Percentiles rank a stretch among this genome's conserved stretches.
Conservation (phyloP, 345 rosid species). For the Boechera retrofracta region DNA sequence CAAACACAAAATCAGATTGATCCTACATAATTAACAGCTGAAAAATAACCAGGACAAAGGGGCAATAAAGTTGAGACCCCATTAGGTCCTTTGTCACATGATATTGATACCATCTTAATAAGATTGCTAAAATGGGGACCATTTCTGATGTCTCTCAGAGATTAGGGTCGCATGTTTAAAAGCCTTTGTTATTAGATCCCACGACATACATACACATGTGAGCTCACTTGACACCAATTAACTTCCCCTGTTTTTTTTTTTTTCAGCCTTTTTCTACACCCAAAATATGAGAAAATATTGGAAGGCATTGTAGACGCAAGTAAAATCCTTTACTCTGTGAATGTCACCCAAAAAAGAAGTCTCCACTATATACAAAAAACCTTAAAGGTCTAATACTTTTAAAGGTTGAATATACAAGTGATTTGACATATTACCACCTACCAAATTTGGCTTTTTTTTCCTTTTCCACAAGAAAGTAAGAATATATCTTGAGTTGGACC, state of each 20-base stretch:
- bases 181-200: conserved; percentile 34
- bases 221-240: conserved; percentile 26
- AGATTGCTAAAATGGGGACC: conserved; percentile 38
- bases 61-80: conserved; percentile 37
- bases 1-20: conserved; percentile 12
- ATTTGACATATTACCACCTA: neutral
- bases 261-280: neutral
- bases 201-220: conserved; percentile 37
- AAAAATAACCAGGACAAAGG: conserved; percentile 7
- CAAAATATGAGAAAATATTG: neutral
- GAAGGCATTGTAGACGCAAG: neutral
- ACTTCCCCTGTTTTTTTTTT: conserved; percentile 16
- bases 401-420: neutral
- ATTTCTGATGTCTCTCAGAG: conserved; percentile 18
- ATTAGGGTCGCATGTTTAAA: conserved; percentile 33
- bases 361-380: neutral
- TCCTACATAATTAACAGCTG: conserved; percentile 5
- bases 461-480: neutral
- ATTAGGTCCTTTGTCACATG: conserved; percentile 37
- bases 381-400: neutral
- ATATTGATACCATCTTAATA: conserved; percentile 25
- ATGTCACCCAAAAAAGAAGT: conserved; percentile 13
- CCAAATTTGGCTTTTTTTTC: neutral
- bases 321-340: neutral
- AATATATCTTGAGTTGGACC: neutral